Evolutionary conservation across 2,329 filamentous ascomycete genomes (phyloP), one percentile per base, ranked within the genome.

Genomic region (Fusarium aywerte): DNA sequence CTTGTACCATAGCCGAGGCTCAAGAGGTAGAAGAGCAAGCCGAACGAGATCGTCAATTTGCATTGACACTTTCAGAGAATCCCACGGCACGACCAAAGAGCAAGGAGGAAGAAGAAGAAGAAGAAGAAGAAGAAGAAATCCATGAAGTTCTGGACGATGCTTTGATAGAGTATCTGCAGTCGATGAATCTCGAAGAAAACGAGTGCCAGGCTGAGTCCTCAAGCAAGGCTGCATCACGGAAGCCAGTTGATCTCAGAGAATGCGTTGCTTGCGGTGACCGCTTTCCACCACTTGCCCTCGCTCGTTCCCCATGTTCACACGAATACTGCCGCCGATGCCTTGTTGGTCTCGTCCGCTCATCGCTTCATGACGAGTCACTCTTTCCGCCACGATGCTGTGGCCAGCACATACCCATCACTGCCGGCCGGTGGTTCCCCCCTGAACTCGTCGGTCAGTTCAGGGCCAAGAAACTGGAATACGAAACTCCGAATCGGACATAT

Each of bases 371-470:
- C 50, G 83, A 88, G 49, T 76, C 80, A 0, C 69, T 85, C 0
- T 89, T 87, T 48, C 87, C 87, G 0, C 85, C 86, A 0, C 77
- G 80, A 8, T 89, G 86, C 72, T 88, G 85, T 63, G 51, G 71
- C 0, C 68, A 81, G 25, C 58, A 71, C 0, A 83, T 89, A 7
- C 71, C 79, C 0, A 38, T 84, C 2, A 71, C 72, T 0, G 33
- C 56, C 0, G 73, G 70, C 0, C 38, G 70, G 1, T 78, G 83
- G 55, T 72, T 89, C 0, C 67, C 76, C 0, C 16, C 68, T 0
- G 53, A 79, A 0, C 43, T 86, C 0, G 52, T 79, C 0, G 65
- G 73, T 0, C 45, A 74, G 15, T 87, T 83, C 50, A 69, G 76
- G 4, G 73, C 72, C 1, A 88, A 85, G 65, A 78, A 80, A 35